These are phyloP conservation scores for Aspergillus sp. DNA, from an alignment of 2,329 filamentous ascomycete species.

Conservation along the genomic window DNA sequence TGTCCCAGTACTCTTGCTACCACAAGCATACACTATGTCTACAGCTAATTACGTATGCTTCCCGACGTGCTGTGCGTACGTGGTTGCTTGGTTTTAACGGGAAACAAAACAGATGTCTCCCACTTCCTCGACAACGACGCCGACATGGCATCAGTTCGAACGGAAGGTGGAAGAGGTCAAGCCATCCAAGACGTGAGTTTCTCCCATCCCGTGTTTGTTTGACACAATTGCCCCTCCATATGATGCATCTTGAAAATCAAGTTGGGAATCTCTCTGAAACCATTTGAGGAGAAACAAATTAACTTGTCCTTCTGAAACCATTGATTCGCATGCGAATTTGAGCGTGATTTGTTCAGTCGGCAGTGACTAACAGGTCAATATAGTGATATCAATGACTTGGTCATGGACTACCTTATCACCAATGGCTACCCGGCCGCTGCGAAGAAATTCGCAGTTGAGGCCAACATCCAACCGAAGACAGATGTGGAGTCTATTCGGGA, in stretches of 20 bases:
- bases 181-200: conserved; percentile 81
- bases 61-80: conserved; percentile 33
- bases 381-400: conserved; percentile 92
- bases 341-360: conserved; percentile 3
- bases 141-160: conserved; percentile 73
- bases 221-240: conserved; percentile 44
- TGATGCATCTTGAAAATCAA: conserved; percentile 80
- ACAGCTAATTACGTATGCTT: conserved; percentile 43
- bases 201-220: conserved; percentile 4
- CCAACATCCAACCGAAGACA: conserved; percentile 75
- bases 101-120: conserved; percentile 61
- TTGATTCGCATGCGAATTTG: conserved; percentile 23
- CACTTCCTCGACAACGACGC: conserved; percentile 68
- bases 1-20: conserved; percentile 9
- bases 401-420: conserved; percentile 95
- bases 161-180: conserved; percentile 79
- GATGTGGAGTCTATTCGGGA: conserved; percentile 72
- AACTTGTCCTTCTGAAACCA: conserved; percentile 71
- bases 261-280: conserved; percentile 99
- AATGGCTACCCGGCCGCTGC: conserved; percentile 93
- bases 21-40: conserved; percentile 33
- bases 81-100: conserved; percentile 37
- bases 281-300: conserved; percentile 83
- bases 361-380: conserved; percentile 29
- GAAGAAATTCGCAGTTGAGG: conserved; percentile 89